Base-by-base conservation (phyloP, 2,329 filamentous ascomycete species). In the Paraconiothyrium brasiliense region DNA sequence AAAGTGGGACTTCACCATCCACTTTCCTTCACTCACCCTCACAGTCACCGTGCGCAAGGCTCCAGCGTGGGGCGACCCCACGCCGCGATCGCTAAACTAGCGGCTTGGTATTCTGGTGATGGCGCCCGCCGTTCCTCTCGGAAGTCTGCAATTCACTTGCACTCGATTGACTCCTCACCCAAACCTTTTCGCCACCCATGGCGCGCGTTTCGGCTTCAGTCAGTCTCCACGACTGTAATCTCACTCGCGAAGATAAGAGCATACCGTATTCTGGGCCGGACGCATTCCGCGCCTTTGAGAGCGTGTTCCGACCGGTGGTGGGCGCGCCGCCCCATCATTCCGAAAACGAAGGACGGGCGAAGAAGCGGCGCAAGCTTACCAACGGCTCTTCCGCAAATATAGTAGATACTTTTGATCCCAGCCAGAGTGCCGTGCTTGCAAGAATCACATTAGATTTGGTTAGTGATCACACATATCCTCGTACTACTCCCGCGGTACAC, bases 401-500 rank as follows among this genome's bases (percentile, higher is more conserved):
- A 35, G 37, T 8, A 48, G 54, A 62, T 10, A 20, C 32, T 3
- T 65, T 67, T 30, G 66, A 69, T 34, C 59, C 61, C 8, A 52
- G 55, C 8, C 65, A 65, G 43, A 77, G 75, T 46, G 60, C 74
- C n/a, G 63, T 76, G n/a, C 64, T 78, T n/a, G 69, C 69, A 27
- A 66, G 61, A 35, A 58, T 75, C 1, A 66, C 62, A 16, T 47
- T 78, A 16, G 66, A 69, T 46, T 41, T 78, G 63, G 75, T 76
- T 37, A 62, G 71, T 65, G 46, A 4, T 4, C 13, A 8, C 24
- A 27, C 46, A 48, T 48, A 48, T 8, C 14, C 30, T 2, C 24
- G 30, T 16, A 20, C 41, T 32, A 27, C 20, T 20, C 43, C 43
- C 43, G 13, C 43, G 20, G 14, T 41, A n/a, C 39, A 4, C 16